Conservation (phyloP, 2,329 filamentous ascomycete genomes). For the Epichloe uncinata region DNA sequence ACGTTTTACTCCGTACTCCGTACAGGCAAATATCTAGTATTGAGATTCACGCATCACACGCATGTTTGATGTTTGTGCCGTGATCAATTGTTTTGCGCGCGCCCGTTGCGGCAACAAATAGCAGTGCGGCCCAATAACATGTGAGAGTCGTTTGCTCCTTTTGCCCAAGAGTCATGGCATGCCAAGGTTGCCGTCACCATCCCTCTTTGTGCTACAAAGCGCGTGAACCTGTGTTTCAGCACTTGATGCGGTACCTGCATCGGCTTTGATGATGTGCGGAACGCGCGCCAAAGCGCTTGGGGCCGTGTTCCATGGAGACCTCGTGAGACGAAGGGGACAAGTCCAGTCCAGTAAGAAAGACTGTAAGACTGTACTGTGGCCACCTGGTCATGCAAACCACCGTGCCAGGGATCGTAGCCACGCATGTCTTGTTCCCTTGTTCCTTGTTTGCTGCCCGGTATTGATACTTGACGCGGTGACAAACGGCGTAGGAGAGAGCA, state of each 20-base stretch:
- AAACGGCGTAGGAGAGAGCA: no score
- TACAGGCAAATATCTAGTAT: no score
- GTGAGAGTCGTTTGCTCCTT: neutral
- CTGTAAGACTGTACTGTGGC: no score
- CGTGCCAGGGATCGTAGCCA: no score
- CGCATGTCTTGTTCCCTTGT: no score
- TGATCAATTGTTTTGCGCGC: neutral
- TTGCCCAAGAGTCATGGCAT: neutral
- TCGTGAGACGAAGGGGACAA: neutral
- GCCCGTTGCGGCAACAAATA: no score
- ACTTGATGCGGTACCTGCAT: neutral
- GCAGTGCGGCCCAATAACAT: neutral
- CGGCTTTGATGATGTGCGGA: neutral
- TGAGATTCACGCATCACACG: no score
- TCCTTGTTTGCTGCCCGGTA: no score
- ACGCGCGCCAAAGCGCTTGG: conserved; percentile 1
- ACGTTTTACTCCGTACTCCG: no score
- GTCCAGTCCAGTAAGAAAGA: no score
- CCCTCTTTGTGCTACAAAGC: neutral
- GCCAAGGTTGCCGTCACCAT: neutral
- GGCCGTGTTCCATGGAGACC: neutral
- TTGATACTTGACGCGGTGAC: no score
- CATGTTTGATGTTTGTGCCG: neutral
- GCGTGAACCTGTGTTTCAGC: neutral
- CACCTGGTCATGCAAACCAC: no score